phyloP scores from a whole-genome alignment of 306 rosid genomes.

The Rosa persica region DNA sequence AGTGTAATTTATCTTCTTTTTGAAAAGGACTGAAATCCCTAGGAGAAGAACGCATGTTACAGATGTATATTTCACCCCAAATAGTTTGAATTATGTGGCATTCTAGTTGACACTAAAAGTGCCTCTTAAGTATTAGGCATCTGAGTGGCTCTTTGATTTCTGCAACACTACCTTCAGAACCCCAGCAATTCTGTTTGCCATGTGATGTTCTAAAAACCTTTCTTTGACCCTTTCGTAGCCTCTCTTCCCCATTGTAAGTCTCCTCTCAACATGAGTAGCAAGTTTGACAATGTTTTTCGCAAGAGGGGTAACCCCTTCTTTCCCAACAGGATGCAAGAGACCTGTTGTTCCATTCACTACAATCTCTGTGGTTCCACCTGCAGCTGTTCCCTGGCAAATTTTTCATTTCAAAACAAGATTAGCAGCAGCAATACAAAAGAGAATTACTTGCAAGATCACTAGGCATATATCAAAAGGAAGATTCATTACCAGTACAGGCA shows the following conservation, averaged over 20 bases:
- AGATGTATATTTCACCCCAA: not conserved
- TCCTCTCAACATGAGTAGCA: slow-evolving; percentile 83
- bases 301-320: slow-evolving; percentile 72
- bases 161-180: slow-evolving; percentile 68
- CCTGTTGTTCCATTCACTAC: slow-evolving; percentile 87
- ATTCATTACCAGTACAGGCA: slow-evolving; percentile 72
- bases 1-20: slow-evolving; percentile 6
- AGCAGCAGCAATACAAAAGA: not conserved
- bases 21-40: not conserved
- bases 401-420: not conserved
- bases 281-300: slow-evolving; percentile 79
- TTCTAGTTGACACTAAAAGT: not conserved
- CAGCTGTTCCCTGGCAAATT: slow-evolving; percentile 68
- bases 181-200: slow-evolving; percentile 72
- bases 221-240: slow-evolving; percentile 80
- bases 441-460: not conserved
- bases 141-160: slow-evolving; percentile 49
- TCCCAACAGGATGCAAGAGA: slow-evolving; percentile 73
- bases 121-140: slow-evolving; percentile 20
- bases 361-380: slow-evolving; percentile 93
- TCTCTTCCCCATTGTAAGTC: slow-evolving; percentile 91
- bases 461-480: not conserved
- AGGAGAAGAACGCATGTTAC: not conserved
- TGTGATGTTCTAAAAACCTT: slow-evolving; percentile 74
- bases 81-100: not conserved